Evolutionary conservation across 23 red algal species (phyloP), one percentile per base, ranked within the genome.

Genomic region (Gracilaria domingensis): DNA sequence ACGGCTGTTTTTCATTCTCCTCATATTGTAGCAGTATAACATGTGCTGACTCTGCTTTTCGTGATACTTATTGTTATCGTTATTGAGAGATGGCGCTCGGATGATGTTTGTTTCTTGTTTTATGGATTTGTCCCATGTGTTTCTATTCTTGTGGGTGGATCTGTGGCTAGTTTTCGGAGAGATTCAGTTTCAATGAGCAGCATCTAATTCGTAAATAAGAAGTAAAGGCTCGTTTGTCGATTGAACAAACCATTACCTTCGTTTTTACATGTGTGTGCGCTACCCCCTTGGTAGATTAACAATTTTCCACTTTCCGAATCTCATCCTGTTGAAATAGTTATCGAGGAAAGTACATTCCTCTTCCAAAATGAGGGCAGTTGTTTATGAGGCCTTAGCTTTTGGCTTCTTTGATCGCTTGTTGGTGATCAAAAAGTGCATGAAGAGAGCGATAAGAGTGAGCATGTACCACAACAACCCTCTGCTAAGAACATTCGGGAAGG

Each of bases 391-490:
- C 53, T 82, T 82, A 4, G 79, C 3, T 53, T 82, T 82, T 82
- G 32, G 35, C 33, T 62, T 78, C 83, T 95, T 95, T 55, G 42
- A 74, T 38, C 75, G 91, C 55, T 85, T 89, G 66, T 85, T 95
- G 35, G 79, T 90, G 37, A 90, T 17, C 59, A 96, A 65, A 70
- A 96, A 96, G 82, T 96, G 79, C 47, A 82, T 14, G 94, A 96
- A 96, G 16, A 96, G 87, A 17, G 94, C 79, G 35, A 96, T 91
- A 9, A 96, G 87, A 1, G 87, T 86, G 57, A 96, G 64, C 94
- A 96, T 96, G 82, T 96, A 96, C 94, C 94, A 96, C 62, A 96
- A 75, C 40, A 96, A 70, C 21, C 80, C 87, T 24, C 70, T 35
- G 82, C 78, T 82, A 36, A 96, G 80, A 16, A 85, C 62, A 42